phyloP scores from a whole-genome alignment of 768 basidiomycete genomes.

The button mushroom (Agaricus bisporus) region DNA sequence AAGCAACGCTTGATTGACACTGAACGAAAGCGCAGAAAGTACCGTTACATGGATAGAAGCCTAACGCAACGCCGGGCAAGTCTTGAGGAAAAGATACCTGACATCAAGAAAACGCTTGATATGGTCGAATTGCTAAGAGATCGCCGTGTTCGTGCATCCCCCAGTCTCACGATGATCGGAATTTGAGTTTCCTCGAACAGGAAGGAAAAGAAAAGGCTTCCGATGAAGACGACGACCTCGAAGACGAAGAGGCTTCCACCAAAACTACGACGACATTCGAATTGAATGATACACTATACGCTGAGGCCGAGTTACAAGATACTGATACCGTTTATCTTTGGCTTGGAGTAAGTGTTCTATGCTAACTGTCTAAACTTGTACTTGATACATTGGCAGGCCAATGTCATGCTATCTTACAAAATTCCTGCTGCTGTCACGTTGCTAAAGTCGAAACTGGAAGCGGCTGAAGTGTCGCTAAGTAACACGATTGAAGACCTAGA shows the following conservation, averaged over 20 bases:
- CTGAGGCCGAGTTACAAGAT: conserved; percentile 83
- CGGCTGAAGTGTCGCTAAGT: conserved; percentile 59
- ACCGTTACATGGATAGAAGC: conserved; percentile 95
- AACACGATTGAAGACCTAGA: conserved; percentile 85
- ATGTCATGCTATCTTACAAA: conserved; percentile 95
- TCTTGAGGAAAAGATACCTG: conserved; percentile 92
- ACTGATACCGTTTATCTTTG: conserved; percentile 90
- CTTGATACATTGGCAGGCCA: conserved; percentile 54
- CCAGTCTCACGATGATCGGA: neutral
- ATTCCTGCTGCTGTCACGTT: conserved; percentile 71
- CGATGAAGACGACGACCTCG: conserved; percentile 26
- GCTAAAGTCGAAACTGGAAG: conserved; percentile 65
- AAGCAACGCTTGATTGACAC: conserved; percentile 16
- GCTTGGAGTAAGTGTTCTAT: conserved; percentile 73
- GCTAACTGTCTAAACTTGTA: neutral
- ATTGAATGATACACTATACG: conserved; percentile 91
- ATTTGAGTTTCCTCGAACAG: conserved; percentile 26
- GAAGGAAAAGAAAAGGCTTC: conserved; percentile 48
- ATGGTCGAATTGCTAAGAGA: conserved; percentile 84
- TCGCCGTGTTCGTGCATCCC: conserved; percentile 46
- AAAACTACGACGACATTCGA: conserved; percentile 85
- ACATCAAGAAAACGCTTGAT: conserved; percentile 85
- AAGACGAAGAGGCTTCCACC: conserved; percentile 45
- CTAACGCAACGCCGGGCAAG: conserved; percentile 70
- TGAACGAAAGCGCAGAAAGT: conserved; percentile 70